Conservation (phyloP, 2,329 filamentous ascomycete genomes). For the Monilinia aucupariae region DNA sequence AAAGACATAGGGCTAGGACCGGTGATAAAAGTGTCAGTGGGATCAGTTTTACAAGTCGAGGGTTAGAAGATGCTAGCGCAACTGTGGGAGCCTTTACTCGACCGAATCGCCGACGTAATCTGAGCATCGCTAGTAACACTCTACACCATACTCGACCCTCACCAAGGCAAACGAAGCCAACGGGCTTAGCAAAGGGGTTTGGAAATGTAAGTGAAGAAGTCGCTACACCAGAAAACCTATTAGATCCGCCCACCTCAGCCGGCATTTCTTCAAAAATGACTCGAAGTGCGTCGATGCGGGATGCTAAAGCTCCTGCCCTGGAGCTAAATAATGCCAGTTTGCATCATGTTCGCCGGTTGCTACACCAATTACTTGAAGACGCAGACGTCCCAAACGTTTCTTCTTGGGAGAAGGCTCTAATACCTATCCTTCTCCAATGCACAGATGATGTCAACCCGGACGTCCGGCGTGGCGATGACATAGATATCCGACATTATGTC, state of each 20-base stretch:
- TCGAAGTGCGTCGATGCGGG: conserved; percentile 79
- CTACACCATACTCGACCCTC: conserved; percentile 62
- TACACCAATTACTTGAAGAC: conserved; percentile 78
- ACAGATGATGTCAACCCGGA: conserved; percentile 94
- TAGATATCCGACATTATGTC: conserved; percentile 95
- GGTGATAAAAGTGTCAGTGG: conserved; percentile 72
- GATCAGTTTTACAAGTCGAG: conserved; percentile 62
- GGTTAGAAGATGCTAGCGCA: conserved; percentile 56
- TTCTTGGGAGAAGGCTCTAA: conserved; percentile 83
- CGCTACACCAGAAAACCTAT: conserved; percentile 21
- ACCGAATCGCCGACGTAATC: conserved; percentile 67
- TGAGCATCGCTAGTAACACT: conserved; percentile 74
- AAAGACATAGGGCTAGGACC: conserved; percentile 65
- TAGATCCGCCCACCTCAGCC: conserved; percentile 22
- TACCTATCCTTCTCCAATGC: conserved; percentile 84
- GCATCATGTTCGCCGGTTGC: conserved; percentile 77
- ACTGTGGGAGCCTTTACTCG: conserved; percentile 56
- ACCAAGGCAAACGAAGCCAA: conserved; percentile 49
- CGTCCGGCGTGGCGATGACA: conserved; percentile 83
- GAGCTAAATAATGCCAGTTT: conserved; percentile 85
- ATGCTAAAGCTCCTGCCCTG: conserved; percentile 65
- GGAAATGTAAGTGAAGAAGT: conserved; percentile 33
- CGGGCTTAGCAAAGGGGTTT: conserved; percentile 38
- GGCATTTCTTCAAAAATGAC: conserved; percentile 47
- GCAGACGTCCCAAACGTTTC: conserved; percentile 63